A percentile compares a stretch with the other conserved stretches of the same genome.
These are phyloP conservation scores for Calonectria leucothoes DNA, from an alignment of 2,329 filamentous ascomycete species.

Conservation along the genomic window DNA sequence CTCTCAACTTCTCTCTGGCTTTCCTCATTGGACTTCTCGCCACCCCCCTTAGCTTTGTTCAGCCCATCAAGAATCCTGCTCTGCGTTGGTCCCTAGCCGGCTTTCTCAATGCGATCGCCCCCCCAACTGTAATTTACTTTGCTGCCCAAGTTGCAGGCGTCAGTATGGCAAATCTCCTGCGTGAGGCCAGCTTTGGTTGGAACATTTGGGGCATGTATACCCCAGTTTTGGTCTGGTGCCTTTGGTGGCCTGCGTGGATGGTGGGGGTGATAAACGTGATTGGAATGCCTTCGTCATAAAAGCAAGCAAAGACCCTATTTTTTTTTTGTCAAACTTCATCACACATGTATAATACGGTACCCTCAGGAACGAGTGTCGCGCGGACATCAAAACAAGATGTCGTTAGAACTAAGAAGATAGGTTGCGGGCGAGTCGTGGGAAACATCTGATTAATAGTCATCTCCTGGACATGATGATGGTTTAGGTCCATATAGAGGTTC, in stretches of 20 bases:
- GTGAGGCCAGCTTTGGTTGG: conserved; percentile 86
- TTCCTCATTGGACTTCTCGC: conserved; percentile 86
- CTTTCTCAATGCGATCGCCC: conserved; percentile 71
- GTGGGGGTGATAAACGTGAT: conserved; percentile 69
- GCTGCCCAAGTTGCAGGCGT: conserved; percentile 56
- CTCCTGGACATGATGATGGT: conserved; percentile 31
- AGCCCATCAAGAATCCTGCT: conserved; percentile 55
- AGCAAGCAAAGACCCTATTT: neutral
- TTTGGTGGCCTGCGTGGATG: conserved; percentile 96
- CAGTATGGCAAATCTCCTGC: conserved; percentile 69
- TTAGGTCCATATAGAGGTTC: conserved; percentile 38
- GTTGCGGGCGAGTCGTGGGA: conserved; percentile 13
- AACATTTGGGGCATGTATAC: conserved; percentile 91
- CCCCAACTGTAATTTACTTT: conserved; percentile 65
- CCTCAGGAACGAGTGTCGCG: neutral
- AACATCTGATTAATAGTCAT: conserved; percentile 38
- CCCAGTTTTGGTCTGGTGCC: conserved; percentile 89
- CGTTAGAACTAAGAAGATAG: neutral
- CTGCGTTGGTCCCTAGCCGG: conserved; percentile 57
- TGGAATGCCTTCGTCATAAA: conserved; percentile 46
- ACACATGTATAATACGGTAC: conserved; percentile 1
- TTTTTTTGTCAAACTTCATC: neutral
- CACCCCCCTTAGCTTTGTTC: conserved; percentile 81
- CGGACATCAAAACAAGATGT: neutral
- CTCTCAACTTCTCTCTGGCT: conserved; percentile 93